Base-by-base conservation (phyloP, 192 early-diverging fungal genomes). In the Gigaspora rosea region DNA sequence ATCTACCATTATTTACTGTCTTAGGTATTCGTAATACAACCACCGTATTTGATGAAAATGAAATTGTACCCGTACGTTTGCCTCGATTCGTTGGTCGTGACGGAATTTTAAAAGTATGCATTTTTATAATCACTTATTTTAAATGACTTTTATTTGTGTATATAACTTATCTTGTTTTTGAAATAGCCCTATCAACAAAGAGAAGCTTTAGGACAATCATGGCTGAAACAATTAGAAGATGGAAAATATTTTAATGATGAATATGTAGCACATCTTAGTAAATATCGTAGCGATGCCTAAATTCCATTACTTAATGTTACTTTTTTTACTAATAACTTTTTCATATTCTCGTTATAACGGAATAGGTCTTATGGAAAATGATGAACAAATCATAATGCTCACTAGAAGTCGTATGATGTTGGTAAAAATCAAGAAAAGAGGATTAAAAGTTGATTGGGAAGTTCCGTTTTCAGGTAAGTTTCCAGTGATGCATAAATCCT, bases 21-120 rank as follows among this genome's bases (percentile, higher is more conserved):
- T 79, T 80, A 79, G 90, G 94, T 49, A 97, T 99, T 75, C 89
- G 92, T 41, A 97, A 97, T 82, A 97, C 97, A 8, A 95, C 97
- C 0, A 96, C 94, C 0, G 93, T 95, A 47, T 93, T 93, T 82
- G 90, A 90, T 54, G 92, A 92, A 77, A 89, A 91, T 50, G 92
- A 93, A 58, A 85, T 97, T 64, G 91, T 93, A 71, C 92, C 93
- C n/a, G 90, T 93, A 73, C 85, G 97, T 11, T 84, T 92, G 49
- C 97, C 97, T 2, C 89, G 97, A 33, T 91, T 88, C 71, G 91
- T 98, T 51, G 91, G 92, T 46, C 87, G 91, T 54, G 95, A 96
- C 76, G 91, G 92, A 15, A 95, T 99, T 50, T 82, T 99, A 50
- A 88, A 82, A 72, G 87, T 93, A 78, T 78, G 80, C 27, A 66